These are phyloP conservation scores for Curvularia spicifera DNA, from an alignment of 2,329 filamentous ascomycete species.

Conservation along the genomic window DNA sequence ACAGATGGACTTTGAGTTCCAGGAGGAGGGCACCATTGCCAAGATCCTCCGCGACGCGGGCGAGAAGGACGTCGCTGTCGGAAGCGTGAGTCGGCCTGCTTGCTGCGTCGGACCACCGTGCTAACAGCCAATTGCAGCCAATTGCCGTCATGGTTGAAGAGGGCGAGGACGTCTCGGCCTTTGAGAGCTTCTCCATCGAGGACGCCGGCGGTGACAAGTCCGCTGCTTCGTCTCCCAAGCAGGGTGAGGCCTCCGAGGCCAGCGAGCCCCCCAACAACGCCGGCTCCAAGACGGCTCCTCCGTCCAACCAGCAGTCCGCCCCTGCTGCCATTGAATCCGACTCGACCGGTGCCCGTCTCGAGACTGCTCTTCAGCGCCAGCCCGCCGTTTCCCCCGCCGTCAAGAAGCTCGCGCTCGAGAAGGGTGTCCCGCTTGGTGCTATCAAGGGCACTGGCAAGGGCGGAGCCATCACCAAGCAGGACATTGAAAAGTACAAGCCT, in stretches of 20 bases:
- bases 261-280: slow-evolving; percentile 64
- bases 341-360: slow-evolving; percentile 75
- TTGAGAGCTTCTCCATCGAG: slow-evolving; percentile 84
- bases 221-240: slow-evolving; percentile 67
- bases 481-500: slow-evolving; percentile 85
- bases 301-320: slow-evolving; percentile 51
- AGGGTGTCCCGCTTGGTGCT: slow-evolving; percentile 74
- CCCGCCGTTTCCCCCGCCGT: slow-evolving; percentile 74
- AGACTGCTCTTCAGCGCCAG: slow-evolving; percentile 84
- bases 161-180: slow-evolving; percentile 82
- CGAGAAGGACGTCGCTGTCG: slow-evolving; percentile 91
- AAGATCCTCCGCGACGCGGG: slow-evolving; percentile 93
- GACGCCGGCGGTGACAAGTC: slow-evolving; percentile 88
- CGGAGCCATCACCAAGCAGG: slow-evolving; percentile 88
- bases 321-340: slow-evolving; percentile 73
- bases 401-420: slow-evolving; percentile 83
- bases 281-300: slow-evolving; percentile 64
- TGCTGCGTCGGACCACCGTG: slow-evolving; percentile 1
- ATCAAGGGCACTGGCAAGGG: slow-evolving; percentile 87
- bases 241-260: slow-evolving; percentile 64
- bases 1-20: slow-evolving; percentile 99
- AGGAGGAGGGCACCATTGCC: slow-evolving; percentile 94
- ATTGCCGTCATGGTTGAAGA: slow-evolving; percentile 96
- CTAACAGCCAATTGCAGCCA: slow-evolving; percentile 65
- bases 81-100: slow-evolving; percentile 70